phyloP scores from a whole-genome alignment of 352 stramenopile species.

The Phytophthora fragariae region DNA sequence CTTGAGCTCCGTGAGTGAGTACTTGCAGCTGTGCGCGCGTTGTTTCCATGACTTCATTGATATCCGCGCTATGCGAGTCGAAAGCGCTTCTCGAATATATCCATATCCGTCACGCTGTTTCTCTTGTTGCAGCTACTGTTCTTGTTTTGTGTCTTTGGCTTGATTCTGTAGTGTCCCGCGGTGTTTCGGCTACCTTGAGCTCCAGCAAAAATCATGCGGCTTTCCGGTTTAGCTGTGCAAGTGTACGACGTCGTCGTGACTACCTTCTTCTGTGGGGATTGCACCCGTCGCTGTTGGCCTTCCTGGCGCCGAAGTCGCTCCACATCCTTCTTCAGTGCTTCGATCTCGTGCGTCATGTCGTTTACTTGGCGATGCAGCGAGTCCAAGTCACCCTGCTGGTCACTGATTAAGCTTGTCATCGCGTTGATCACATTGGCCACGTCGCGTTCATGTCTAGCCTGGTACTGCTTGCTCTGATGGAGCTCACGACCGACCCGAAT shows the following conservation, averaged over 20 bases:
- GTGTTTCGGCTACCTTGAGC: neutral
- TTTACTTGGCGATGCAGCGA: slow-evolving; percentile 25
- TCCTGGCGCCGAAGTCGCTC: slow-evolving; percentile 22
- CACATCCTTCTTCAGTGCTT: slow-evolving; percentile 33
- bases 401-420: slow-evolving; percentile 50
- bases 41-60: slow-evolving; percentile 12
- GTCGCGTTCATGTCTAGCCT: slow-evolving; percentile 34
- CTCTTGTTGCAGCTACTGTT: slow-evolving; percentile 25
- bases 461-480: slow-evolving; percentile 32
- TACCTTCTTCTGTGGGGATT: slow-evolving; percentile 11
- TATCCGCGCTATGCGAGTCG: slow-evolving; percentile 27
- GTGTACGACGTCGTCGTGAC: neutral
- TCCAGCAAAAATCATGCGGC: neutral
- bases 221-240: neutral
- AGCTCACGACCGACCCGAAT: slow-evolving; percentile 35
- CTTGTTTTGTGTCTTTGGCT: slow-evolving; percentile 7
- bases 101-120: slow-evolving; percentile 41
- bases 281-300: slow-evolving; percentile 9
- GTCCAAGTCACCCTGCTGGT: slow-evolving; percentile 51
- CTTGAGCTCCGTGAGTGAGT: slow-evolving; percentile 13
- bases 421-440: slow-evolving; percentile 54
- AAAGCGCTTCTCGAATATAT: slow-evolving; percentile 53
- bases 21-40: slow-evolving; percentile 24
- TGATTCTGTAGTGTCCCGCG: slow-evolving; percentile 2
- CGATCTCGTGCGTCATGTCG: slow-evolving; percentile 30